Evolutionary conservation across 495 filamentous ascomycete genomes (phyloP).

Genomic region (Clavariopsis aquatica): DNA sequence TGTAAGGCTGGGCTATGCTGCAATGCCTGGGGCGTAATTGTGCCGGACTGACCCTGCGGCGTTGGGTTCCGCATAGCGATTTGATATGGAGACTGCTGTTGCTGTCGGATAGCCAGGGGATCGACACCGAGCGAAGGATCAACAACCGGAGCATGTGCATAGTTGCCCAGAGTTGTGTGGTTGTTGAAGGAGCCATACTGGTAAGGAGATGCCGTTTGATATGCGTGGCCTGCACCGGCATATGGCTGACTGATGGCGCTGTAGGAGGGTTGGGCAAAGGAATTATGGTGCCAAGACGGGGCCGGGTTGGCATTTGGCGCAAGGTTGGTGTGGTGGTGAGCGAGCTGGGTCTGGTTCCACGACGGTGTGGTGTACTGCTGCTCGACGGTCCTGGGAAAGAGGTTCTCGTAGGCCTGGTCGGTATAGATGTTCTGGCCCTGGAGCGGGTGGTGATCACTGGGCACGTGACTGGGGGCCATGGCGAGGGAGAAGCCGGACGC

Average conservation of each 20-base stretch:
- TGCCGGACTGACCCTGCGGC: slow-evolving; percentile 25
- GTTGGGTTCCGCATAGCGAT: slow-evolving; percentile 9
- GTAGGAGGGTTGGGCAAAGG: slow-evolving; percentile 14
- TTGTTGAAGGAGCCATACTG: slow-evolving; percentile 27
- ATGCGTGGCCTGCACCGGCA: slow-evolving; percentile 2
- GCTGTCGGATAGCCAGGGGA: slow-evolving; percentile 8
- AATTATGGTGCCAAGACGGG: slow-evolving; percentile 26
- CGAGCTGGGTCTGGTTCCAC: slow-evolving; percentile 17
- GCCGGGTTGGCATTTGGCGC: not conserved
- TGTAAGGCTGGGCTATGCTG: slow-evolving; percentile 36
- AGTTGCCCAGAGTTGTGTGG: slow-evolving; percentile 12
- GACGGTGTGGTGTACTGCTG: slow-evolving; percentile 20
- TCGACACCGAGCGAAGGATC: slow-evolving; percentile 19
- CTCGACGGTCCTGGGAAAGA: slow-evolving; percentile 9
- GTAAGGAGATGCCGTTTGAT: slow-evolving; percentile 32
- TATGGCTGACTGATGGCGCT: slow-evolving; percentile 18
- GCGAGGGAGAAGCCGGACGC: slow-evolving; percentile 2
- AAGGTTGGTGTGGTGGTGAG: slow-evolving; percentile 9
- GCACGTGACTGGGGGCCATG: slow-evolving; percentile 39
- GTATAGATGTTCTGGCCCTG: slow-evolving; percentile 33
- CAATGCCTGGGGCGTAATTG: slow-evolving; percentile 44
- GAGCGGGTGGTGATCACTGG: slow-evolving; percentile 23
- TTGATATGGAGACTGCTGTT: slow-evolving; percentile 27
- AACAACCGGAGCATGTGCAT: slow-evolving; percentile 13
- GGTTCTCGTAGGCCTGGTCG: slow-evolving; percentile 22